Evolutionary conservation across 495 filamentous ascomycete genomes (phyloP).

Genomic region (Penicillium macrosclerotiorum): DNA sequence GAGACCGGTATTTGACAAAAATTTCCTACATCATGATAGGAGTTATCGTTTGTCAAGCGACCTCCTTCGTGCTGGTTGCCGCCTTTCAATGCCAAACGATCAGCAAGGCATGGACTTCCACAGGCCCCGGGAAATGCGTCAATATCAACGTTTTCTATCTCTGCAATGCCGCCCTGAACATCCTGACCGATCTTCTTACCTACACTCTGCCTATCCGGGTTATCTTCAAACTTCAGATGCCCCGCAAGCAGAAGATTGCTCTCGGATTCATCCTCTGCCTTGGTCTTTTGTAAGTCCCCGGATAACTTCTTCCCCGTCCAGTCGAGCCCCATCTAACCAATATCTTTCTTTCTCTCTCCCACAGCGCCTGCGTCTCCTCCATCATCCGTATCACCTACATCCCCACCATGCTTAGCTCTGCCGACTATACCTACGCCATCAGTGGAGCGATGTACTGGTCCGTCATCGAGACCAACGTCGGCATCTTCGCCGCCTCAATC

Average conservation of each 20-base stretch:
- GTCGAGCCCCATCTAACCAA: background rate
- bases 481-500: slow-evolving; percentile 40
- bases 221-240: slow-evolving; percentile 35
- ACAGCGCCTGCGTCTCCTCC: slow-evolving; percentile 41
- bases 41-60: slow-evolving; percentile 30
- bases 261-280: slow-evolving; percentile 36
- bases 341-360: background rate
- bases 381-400: slow-evolving; percentile 45
- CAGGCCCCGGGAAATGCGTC: slow-evolving; percentile 37
- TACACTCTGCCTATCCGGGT: slow-evolving; percentile 46
- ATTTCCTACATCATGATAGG: slow-evolving; percentile 32
- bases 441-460: slow-evolving; percentile 47
- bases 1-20: slow-evolving; percentile 31
- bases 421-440: slow-evolving; percentile 38
- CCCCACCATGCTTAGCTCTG: slow-evolving; percentile 34
- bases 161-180: slow-evolving; percentile 47
- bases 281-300: slow-evolving; percentile 40
- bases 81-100: slow-evolving; percentile 39
- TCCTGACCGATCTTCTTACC: slow-evolving; percentile 52
- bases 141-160: slow-evolving; percentile 47
- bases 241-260: slow-evolving; percentile 36
- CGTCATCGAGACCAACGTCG: slow-evolving; percentile 43
- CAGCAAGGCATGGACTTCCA: slow-evolving; percentile 30
- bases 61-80: slow-evolving; percentile 35
- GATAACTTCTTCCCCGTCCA: background rate